A percentile compares a stretch with the other conserved stretches of the same genome.
phyloP scores from a whole-genome alignment of 2,329 filamentous ascomycete genomes.

The Aspergillaceae sp. region DNA sequence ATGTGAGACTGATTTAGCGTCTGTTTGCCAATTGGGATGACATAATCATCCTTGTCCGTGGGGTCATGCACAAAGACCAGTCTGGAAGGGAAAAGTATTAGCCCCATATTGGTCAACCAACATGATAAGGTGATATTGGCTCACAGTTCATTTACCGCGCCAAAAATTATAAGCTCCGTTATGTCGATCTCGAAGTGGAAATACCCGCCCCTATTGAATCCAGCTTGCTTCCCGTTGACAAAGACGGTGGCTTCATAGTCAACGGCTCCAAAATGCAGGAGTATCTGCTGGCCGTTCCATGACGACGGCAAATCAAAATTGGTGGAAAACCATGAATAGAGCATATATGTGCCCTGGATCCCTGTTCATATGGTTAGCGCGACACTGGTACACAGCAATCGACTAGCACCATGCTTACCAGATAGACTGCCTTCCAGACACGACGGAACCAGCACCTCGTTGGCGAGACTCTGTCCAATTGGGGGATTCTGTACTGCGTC shows the following conservation, averaged over 20 bases:
- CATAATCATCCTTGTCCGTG: conserved; percentile 47
- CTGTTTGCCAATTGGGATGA: conserved; percentile 61
- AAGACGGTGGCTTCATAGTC: conserved; percentile 49
- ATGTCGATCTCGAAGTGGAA: conserved; percentile 54
- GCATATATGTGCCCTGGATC: conserved; percentile 29
- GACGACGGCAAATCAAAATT: conserved; percentile 39
- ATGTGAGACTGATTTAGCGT: conserved; percentile 46
- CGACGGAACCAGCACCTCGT: conserved; percentile 45
- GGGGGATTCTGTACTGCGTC: conserved; percentile 37
- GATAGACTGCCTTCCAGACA: conserved; percentile 48
- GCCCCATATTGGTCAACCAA: background rate
- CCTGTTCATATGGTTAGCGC: conserved; percentile 12
- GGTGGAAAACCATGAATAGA: conserved; percentile 44
- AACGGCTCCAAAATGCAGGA: conserved; percentile 45
- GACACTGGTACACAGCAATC: background rate
- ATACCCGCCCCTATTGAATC: conserved; percentile 53
- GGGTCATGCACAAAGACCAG: conserved; percentile 60
- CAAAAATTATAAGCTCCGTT: conserved; percentile 37
- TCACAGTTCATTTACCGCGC: conserved; percentile 48
- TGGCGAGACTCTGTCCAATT: conserved; percentile 34
- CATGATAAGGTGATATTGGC: conserved; percentile 6
- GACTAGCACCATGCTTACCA: conserved; percentile 19
- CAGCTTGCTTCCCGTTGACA: conserved; percentile 47
- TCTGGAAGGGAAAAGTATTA: conserved; percentile 23
- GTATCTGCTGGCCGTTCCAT: conserved; percentile 35